Evolutionary conservation across 768 basidiomycete species (phyloP).

Genomic region (Podaxis pistillaris): DNA sequence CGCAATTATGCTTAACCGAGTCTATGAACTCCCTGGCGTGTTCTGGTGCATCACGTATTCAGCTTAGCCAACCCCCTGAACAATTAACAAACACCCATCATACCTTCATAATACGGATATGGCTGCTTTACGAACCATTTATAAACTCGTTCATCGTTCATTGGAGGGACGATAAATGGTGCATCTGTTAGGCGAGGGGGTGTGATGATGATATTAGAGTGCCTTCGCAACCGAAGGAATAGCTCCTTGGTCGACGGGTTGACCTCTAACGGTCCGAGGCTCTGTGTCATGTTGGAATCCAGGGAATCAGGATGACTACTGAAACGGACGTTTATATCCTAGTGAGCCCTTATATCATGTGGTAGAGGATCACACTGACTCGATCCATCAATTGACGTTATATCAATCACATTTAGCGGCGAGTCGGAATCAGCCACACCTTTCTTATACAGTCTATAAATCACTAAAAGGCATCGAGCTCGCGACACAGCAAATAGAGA

Average conservation of each 20-base stretch:
- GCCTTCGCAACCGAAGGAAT: slow-evolving; percentile 50
- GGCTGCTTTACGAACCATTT: slow-evolving; percentile 31
- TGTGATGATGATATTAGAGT: slow-evolving; percentile 58
- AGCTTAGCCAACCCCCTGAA: not conserved
- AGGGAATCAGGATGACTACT: not conserved
- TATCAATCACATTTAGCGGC: too few relatives aligned
- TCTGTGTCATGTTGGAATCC: not conserved
- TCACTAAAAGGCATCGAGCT: not conserved
- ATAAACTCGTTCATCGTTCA: slow-evolving; percentile 4
- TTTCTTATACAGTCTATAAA: not conserved
- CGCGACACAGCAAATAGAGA: not conserved
- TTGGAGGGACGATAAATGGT: slow-evolving; percentile 19
- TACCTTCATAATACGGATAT: slow-evolving; percentile 46
- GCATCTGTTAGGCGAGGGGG: slow-evolving; percentile 51
- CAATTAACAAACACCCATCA: not conserved
- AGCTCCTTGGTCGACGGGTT: slow-evolving; percentile 34
- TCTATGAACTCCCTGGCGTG: slow-evolving; percentile 26
- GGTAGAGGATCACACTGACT: not conserved
- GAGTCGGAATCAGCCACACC: too few relatives aligned
- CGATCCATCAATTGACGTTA: not conserved
- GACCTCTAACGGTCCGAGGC: slow-evolving; percentile 27
- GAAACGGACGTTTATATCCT: not conserved
- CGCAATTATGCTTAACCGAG: slow-evolving; percentile 22
- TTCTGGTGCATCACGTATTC: slow-evolving; percentile 18
- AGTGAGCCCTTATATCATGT: not conserved